Evolutionary conservation across 768 basidiomycete genomes (phyloP).

Genomic region (Mycena chlorophos): DNA sequence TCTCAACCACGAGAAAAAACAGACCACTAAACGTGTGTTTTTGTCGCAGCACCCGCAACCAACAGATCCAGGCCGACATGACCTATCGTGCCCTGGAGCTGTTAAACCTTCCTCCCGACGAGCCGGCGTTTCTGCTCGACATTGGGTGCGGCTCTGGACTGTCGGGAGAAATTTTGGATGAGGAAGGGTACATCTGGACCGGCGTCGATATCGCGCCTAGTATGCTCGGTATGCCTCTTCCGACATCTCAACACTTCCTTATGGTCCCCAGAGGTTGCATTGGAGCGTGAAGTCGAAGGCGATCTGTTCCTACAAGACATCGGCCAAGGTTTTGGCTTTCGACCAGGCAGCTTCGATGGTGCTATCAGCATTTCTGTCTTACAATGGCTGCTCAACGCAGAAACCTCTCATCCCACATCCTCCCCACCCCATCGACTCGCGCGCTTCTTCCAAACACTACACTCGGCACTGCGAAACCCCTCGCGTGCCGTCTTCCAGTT

Average conservation of each 20-base stretch:
- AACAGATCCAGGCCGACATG: constrained; percentile 97
- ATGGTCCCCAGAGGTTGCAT: constrained; percentile 73
- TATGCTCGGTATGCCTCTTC: constrained; percentile 85
- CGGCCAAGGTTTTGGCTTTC: constrained; percentile 95
- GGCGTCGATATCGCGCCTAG: constrained; percentile 95
- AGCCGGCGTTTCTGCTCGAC: constrained; percentile 86
- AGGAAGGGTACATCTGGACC: constrained; percentile 90
- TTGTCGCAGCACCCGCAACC: constrained; percentile 78
- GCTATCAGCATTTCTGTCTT: constrained; percentile 99
- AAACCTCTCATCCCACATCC: constrained; percentile 85
- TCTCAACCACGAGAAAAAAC: constrained; percentile 20
- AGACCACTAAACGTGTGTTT: constrained; percentile 11
- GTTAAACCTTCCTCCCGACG: constrained; percentile 74
- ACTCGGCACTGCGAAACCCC: constrained; percentile 82
- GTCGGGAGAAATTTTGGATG: constrained; percentile 93
- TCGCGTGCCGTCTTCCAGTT: constrained; percentile 89
- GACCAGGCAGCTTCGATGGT: constrained; percentile 96
- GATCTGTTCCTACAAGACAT: constrained; percentile 97
- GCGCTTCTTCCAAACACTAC: constrained; percentile 91
- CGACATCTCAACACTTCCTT: not conserved
- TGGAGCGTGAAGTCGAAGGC: constrained; percentile 93
- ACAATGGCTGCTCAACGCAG: constrained; percentile 97
- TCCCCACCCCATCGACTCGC: constrained; percentile 83
- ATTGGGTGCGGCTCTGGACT: constrained; percentile 98
- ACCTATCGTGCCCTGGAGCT: constrained; percentile 94